Percentiles rank a stretch among this genome's conserved stretches.
phyloP scores from a whole-genome alignment of 208 protist genomes.

The Acanthamoeba sp. region DNA sequence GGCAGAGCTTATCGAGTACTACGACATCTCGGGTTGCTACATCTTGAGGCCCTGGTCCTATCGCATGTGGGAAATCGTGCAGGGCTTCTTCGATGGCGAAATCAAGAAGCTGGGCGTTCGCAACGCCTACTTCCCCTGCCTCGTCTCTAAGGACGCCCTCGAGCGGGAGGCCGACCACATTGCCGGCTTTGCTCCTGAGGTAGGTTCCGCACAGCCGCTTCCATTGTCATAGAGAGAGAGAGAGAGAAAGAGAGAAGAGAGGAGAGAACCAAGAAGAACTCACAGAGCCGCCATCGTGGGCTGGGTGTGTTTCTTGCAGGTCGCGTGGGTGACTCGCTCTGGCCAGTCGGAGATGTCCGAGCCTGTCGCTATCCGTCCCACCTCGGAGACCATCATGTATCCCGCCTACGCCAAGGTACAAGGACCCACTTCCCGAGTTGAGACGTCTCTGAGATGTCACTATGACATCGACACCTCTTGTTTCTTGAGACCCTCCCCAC shows the following conservation, averaged over 20 bases:
- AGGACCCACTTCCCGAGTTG: too few relatives aligned
- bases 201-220: constrained; percentile 75
- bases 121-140: constrained; percentile 98
- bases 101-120: constrained; percentile 97
- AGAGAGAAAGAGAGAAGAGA: too few relatives aligned
- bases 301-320: constrained; percentile 82
- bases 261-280: too few relatives aligned
- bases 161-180: constrained; percentile 98
- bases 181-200: constrained; percentile 98
- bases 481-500: too few relatives aligned
- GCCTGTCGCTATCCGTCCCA: constrained; percentile 98
- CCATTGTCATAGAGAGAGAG: not conserved
- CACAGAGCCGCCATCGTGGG: too few relatives aligned
- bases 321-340: constrained; percentile 94
- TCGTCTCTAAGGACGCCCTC: constrained; percentile 97
- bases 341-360: constrained; percentile 91
- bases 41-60: constrained; percentile 98
- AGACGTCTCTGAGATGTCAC: too few relatives aligned
- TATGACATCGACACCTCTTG: too few relatives aligned
- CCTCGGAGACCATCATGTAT: constrained; percentile 99
- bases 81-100: constrained; percentile 91
- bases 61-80: constrained; percentile 97
- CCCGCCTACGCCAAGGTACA: constrained; percentile 97
- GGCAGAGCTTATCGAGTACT: constrained; percentile 99
- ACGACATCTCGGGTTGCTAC: constrained; percentile 99